These are phyloP conservation scores for Boletales sp. DNA, from an alignment of 768 basidiomycete species.

Conservation along the genomic window DNA sequence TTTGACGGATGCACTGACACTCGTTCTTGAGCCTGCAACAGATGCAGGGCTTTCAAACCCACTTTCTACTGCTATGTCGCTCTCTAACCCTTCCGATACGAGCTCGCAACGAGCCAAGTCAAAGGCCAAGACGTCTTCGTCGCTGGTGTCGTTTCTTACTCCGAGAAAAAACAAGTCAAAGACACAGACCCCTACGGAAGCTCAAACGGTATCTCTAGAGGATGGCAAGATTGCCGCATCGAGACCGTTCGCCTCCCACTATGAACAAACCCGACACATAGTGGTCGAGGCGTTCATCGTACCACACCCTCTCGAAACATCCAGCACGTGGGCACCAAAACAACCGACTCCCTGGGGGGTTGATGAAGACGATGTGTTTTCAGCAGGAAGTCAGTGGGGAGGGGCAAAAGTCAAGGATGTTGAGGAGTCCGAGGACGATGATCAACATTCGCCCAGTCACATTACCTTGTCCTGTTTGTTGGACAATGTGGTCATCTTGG, in stretches of 20 bases:
- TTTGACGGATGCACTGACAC: constrained; percentile 80
- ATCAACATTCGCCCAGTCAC: constrained; percentile 33
- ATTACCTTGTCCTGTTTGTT: constrained; percentile 81
- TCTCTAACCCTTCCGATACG: constrained; percentile 28
- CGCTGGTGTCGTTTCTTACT: constrained; percentile 74
- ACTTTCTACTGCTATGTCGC: constrained; percentile 22
- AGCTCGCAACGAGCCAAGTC: constrained; percentile 41
- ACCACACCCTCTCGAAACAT: constrained; percentile 43
- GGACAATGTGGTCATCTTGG: constrained; percentile 92
- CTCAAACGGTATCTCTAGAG: constrained; percentile 44
- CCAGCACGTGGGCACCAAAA: constrained; percentile 62
- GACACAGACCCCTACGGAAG: constrained; percentile 32
- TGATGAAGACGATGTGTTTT: constrained; percentile 73
- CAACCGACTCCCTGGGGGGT: constrained; percentile 48
- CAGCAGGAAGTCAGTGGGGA: constrained; percentile 42
- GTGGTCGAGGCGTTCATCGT: constrained; percentile 68
- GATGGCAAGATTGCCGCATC: constrained; percentile 46
- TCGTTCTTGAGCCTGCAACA: constrained; percentile 61
- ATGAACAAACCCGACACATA: constrained; percentile 71
- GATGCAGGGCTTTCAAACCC: constrained; percentile 31
- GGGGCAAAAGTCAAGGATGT: constrained; percentile 24
- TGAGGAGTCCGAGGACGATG: constrained; percentile 20
- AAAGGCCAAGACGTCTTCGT: constrained; percentile 52
- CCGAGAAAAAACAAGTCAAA: constrained; percentile 64
- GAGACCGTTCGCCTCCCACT: constrained; percentile 84